Evolutionary conservation across 2,329 filamentous ascomycete species (phyloP).

Genomic region (Epichloe gansuensis): DNA sequence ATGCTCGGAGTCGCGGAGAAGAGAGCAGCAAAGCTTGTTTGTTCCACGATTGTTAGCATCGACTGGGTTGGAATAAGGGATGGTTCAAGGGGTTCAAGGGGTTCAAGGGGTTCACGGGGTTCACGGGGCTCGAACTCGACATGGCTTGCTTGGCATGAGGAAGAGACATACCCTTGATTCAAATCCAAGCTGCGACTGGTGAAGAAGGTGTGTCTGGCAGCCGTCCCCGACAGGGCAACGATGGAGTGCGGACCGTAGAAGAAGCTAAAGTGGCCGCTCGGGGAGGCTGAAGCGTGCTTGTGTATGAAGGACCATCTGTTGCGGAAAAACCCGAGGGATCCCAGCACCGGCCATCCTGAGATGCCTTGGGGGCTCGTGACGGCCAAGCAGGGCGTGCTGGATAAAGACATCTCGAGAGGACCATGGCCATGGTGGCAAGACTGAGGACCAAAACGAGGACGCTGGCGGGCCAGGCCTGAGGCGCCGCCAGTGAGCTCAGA

Average conservation of each 20-base stretch:
- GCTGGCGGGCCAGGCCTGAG: constrained; percentile 6
- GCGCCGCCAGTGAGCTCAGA: constrained; percentile 2
- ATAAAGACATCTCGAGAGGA: neutral
- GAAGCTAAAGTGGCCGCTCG: constrained; percentile 34
- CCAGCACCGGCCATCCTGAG: constrained; percentile 27
- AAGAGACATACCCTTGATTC: constrained; percentile 23
- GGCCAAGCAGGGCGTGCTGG: constrained; percentile 11
- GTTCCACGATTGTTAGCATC: neutral
- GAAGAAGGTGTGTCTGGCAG: constrained; percentile 29
- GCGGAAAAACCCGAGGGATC: constrained; percentile 32
- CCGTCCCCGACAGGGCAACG: constrained; percentile 30
- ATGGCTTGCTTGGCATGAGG: neutral
- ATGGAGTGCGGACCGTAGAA: constrained; percentile 32
- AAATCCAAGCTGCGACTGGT: constrained; percentile 32
- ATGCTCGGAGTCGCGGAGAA: constrained; percentile 18
- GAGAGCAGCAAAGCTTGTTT: constrained; percentile 16
- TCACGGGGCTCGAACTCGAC: no score
- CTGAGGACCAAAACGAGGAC: constrained; percentile 3
- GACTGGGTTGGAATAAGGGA: no score
- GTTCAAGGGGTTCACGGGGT: no score
- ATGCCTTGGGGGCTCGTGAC: constrained; percentile 13
- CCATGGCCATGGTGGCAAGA: neutral
- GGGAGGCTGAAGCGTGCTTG: constrained; percentile 16
- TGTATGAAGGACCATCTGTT: constrained; percentile 30
- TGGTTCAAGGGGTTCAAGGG: no score